Evolutionary conservation across 352 stramenopile genomes (phyloP).

Genomic region (Pythium diclinum): DNA sequence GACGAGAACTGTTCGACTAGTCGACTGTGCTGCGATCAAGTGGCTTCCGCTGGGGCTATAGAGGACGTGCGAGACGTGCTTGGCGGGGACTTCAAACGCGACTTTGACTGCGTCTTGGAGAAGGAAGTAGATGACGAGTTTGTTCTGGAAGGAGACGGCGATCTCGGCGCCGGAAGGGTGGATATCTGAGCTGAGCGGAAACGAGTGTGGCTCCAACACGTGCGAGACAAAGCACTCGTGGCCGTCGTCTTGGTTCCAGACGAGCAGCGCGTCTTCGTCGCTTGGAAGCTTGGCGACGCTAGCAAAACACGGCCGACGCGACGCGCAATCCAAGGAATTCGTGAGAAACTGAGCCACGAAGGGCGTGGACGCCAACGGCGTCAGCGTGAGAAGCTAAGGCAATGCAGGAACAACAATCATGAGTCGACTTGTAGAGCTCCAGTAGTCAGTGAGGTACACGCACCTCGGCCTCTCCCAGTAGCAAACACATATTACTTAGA

Average conservation of each 20-base stretch:
- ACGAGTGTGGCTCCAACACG: conserved; percentile 35
- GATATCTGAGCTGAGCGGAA: conserved; percentile 49
- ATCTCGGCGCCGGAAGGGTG: conserved; percentile 58
- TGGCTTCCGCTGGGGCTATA: conserved; percentile 62
- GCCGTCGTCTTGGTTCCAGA: conserved; percentile 60
- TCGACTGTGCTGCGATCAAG: conserved; percentile 40
- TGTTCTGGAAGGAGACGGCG: conserved; percentile 44
- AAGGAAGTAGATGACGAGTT: conserved; percentile 59
- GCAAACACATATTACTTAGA: conserved; percentile 63
- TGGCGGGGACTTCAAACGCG: conserved; percentile 58
- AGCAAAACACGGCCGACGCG: conserved; percentile 45
- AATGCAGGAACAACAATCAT: not conserved
- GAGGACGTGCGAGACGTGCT: conserved; percentile 54
- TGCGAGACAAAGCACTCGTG: conserved; percentile 63
- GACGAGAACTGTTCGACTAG: conserved; percentile 43
- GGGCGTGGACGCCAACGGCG: conserved; percentile 43
- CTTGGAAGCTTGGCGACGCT: conserved; percentile 37
- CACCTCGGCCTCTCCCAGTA: conserved; percentile 66
- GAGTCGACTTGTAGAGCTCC: not conserved
- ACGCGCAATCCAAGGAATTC: conserved; percentile 38
- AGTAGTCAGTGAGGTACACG: not conserved
- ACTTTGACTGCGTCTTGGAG: conserved; percentile 60
- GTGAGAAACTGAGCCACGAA: conserved; percentile 35
- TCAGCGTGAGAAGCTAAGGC: conserved; percentile 38
- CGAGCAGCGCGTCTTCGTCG: conserved; percentile 43